Evolutionary conservation across 805 yeast genomes (phyloP).

Genomic region (Clavispora fructus): DNA sequence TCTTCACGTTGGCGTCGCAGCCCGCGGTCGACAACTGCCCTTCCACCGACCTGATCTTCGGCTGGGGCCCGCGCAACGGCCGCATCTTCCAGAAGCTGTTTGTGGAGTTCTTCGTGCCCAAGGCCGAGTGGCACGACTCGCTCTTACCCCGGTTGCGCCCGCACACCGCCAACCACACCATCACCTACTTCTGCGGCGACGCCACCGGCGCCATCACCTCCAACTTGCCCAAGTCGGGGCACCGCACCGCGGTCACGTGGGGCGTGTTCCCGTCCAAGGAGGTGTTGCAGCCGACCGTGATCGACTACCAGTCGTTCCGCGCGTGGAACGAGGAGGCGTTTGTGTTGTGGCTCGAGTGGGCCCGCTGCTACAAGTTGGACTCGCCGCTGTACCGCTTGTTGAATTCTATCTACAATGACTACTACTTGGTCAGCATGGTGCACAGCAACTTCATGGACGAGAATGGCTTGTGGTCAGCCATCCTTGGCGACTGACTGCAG

Average conservation of each 20-base stretch:
- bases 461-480: conserved; percentile 69
- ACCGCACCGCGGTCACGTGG: conserved; percentile 90
- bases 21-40: conserved; percentile 83
- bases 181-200: conserved; percentile 76
- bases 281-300: conserved; percentile 84
- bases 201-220: conserved; percentile 52
- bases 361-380: conserved; percentile 61
- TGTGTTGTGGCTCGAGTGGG: conserved; percentile 90
- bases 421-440: conserved; percentile 76
- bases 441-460: conserved; percentile 79
- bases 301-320: conserved; percentile 85
- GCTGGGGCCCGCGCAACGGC: conserved; percentile 97
- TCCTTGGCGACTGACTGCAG: conserved; percentile 33
- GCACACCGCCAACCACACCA: conserved; percentile 34
- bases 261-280: conserved; percentile 93
- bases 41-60: conserved; percentile 82
- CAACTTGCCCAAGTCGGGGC: conserved; percentile 43
- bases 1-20: conserved; percentile 90
- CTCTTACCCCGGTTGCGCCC: conserved; percentile 48
- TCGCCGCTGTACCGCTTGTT: conserved; percentile 57
- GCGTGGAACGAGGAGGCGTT: conserved; percentile 98
- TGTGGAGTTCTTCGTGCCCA: conserved; percentile 75
- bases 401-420: conserved; percentile 53
- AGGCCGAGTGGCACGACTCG: conserved; percentile 56
- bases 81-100: conserved; percentile 88